phyloP scores from a whole-genome alignment of 2,329 filamentous ascomycete species.

The Xylariaceae sp. region DNA sequence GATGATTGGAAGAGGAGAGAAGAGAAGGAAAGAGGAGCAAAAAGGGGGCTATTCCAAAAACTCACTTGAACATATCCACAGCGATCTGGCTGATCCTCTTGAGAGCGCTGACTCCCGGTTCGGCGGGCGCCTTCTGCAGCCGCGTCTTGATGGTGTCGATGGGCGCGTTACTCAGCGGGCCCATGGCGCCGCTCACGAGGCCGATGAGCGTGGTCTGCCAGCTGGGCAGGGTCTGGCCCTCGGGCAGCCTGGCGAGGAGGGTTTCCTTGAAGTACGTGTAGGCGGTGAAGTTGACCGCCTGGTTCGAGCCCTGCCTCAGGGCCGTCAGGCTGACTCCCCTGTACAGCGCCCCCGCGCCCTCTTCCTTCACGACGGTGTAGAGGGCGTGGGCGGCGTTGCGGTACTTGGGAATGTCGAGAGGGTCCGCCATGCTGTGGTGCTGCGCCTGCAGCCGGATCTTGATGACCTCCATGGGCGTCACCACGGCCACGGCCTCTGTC shows the following conservation, averaged over 20 bases:
- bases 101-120: conserved; percentile 74
- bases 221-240: conserved; percentile 52
- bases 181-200: conserved; percentile 88
- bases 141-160: conserved; percentile 99
- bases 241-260: conserved; percentile 63
- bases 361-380: conserved; percentile 88
- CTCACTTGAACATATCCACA: conserved; percentile 74
- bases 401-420: conserved; percentile 93
- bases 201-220: conserved; percentile 92
- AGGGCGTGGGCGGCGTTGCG: conserved; percentile 79
- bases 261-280: conserved; percentile 88
- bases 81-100: conserved; percentile 74
- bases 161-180: conserved; percentile 90
- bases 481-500: conserved; percentile 92
- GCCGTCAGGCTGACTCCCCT: conserved; percentile 91
- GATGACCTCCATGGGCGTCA: conserved; percentile 98
- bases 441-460: conserved; percentile 98
- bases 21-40: background rate
- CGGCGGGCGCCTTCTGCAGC: conserved; percentile 81
- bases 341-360: conserved; percentile 82
- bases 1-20: background rate
- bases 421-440: conserved; percentile 96
- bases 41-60: conserved; percentile 14
- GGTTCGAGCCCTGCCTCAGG: conserved; percentile 89
- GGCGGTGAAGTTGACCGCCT: conserved; percentile 97